Conservation (phyloP, 2,329 filamentous ascomycete species). For the Cladosporium sp. region DNA sequence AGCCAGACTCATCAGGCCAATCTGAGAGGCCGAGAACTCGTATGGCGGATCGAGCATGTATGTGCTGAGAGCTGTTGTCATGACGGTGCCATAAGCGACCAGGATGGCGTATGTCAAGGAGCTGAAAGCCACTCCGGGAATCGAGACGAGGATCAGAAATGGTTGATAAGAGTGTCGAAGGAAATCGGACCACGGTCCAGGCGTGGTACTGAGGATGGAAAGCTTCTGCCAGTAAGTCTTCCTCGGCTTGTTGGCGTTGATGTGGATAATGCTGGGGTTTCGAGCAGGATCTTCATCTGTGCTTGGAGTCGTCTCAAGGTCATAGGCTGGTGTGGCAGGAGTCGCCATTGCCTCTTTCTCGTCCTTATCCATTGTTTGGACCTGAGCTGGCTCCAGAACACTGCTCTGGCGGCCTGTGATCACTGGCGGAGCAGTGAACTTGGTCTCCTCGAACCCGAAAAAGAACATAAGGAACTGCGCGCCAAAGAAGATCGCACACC, state of each 20-base stretch:
- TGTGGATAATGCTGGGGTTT: slow-evolving; percentile 22
- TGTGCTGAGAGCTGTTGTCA: slow-evolving; percentile 34
- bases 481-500: slow-evolving; percentile 38
- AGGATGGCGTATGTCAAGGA: slow-evolving; percentile 36
- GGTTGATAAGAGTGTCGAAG: slow-evolving; percentile 36
- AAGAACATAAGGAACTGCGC: slow-evolving; percentile 36
- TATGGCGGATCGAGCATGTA: slow-evolving; percentile 36
- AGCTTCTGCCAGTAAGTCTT: slow-evolving; percentile 45
- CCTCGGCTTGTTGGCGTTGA: slow-evolving; percentile 30
- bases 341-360: slow-evolving; percentile 12
- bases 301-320: slow-evolving; percentile 11
- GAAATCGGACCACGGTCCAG: slow-evolving; percentile 28
- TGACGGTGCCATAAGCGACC: slow-evolving; percentile 37
- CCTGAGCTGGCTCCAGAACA: slow-evolving; percentile 1
- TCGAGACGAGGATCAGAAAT: slow-evolving; percentile 33
- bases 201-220: slow-evolving; percentile 31
- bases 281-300: slow-evolving; percentile 7
- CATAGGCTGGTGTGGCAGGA: slow-evolving; percentile 8
- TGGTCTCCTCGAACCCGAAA: slow-evolving; percentile 43
- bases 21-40: slow-evolving; percentile 47
- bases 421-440: slow-evolving; percentile 20
- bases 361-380: neutral
- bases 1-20: slow-evolving; percentile 50
- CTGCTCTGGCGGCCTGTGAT: slow-evolving; percentile 21
- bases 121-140: slow-evolving; percentile 38